Evolutionary conservation across 495 filamentous ascomycete species (phyloP), one percentile per base, ranked within the genome.

Genomic region (Penicillium angulare): DNA sequence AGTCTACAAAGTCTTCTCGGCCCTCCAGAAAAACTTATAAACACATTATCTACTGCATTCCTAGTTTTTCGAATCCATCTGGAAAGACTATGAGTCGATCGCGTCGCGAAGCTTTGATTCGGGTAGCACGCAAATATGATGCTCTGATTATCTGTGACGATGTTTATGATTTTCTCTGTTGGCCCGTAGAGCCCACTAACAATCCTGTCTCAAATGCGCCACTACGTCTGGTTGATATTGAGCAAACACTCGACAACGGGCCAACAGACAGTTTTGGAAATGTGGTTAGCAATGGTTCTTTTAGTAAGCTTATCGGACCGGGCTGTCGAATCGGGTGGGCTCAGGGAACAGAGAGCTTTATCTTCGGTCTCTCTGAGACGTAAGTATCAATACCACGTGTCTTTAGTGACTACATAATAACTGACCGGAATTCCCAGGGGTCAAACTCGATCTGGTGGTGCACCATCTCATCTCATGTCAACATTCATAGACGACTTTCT

Each of bases 91-190:
- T 84, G 77, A 67, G 79, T 0, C 59, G 81, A 4, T 47, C 63
- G 7, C 72, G 79, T 6, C 72, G 87, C 0, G 53, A 76, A 31
- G 63, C 53, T 1, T 71, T 90, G 1, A 74, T 90, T 7, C 50
- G 64, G 21, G 44, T 88, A 4, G 87, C 87, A 3, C 71, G 86
- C 5, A 67, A 79, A 31, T 73, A 76, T 61, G 79, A 90, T 53
- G 86, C 86, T 6, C 66, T 91, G 0, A 62, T 90, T 26, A 72
- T 90, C 15, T 73, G 70, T 34, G 87, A 91, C 65, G 87, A 91
- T 67, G 86, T 90, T 3, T 91, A 92, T 55, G 88, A 92, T 55
- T 82, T 88, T 45, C 69, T 91, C 0, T 77, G 79, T 39, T 88
- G 85, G 77, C 59, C 42, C 53, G 50, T 18, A 6, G 68, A 70